These are phyloP conservation scores for Acorus gramineus DNA, from an alignment of 106 monocot genomes.

Conservation along the genomic window DNA sequence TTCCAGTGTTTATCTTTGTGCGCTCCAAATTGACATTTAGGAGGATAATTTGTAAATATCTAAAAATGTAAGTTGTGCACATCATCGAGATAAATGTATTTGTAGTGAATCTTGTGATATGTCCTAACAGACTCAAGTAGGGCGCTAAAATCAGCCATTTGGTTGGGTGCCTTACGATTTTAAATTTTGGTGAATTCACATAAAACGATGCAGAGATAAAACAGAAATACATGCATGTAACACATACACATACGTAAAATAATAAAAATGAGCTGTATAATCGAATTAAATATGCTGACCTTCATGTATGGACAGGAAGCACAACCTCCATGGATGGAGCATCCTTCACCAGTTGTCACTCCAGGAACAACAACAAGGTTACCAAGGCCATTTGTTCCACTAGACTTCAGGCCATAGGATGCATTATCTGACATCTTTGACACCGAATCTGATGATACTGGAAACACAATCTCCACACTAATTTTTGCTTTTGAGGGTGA, in stretches of 20 bases:
- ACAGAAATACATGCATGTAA: neutral
- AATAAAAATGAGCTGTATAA: neutral
- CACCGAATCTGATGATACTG: slow-evolving; percentile 87
- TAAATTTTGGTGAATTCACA: too few species aligned
- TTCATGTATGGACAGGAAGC: slow-evolving; percentile 99
- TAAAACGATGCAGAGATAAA: neutral
- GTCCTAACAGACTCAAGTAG: too few species aligned
- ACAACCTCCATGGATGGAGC: slow-evolving; percentile 97
- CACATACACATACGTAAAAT: neutral
- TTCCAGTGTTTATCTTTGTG: too few species aligned
- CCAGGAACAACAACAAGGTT: slow-evolving; percentile 79
- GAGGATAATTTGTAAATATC: too few species aligned
- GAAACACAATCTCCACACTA: slow-evolving; percentile 85
- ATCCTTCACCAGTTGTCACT: slow-evolving; percentile 77
- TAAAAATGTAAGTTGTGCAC: too few species aligned
- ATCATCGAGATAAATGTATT: too few species aligned
- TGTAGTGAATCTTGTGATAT: too few species aligned
- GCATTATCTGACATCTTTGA: slow-evolving; percentile 38
- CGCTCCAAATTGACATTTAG: too few species aligned
- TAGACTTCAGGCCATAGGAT: slow-evolving; percentile 17
- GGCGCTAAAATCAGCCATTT: too few species aligned
- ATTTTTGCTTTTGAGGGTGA: slow-evolving; percentile 28
- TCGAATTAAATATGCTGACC: slow-evolving; percentile 28
- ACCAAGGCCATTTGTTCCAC: slow-evolving; percentile 27
- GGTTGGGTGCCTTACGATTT: too few species aligned